Evolutionary conservation across 148 eudicot species (phyloP), one percentile per base, ranked within the genome.

Genomic region (Fagopyrum tataricum): DNA sequence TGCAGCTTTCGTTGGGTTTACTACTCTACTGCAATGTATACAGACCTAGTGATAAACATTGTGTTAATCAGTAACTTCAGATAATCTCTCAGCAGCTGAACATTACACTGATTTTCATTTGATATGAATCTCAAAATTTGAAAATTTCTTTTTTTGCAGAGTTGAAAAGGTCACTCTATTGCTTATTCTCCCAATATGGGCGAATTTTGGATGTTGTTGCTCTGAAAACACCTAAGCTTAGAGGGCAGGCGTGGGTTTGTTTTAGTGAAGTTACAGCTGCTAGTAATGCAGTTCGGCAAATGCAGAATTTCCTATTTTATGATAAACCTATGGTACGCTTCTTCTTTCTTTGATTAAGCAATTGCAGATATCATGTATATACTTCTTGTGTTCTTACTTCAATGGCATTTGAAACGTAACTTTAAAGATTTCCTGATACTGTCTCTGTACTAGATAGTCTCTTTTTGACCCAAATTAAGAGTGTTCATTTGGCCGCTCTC

Each of bases 201-300:
- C 87, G 97, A 80, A 85, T 94, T 46, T 41, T 91, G 85, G 98
- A 94, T 75, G 84, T 94, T 67, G 91, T 91, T 71, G 90, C 97
- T 23, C 52, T 94, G 79, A 94, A 94, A 82, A 94, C 98, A 0
- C 67, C 88, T 66, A 94, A 87, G 80, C 98, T 94, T 79, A 86
- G 98, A 69, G 98, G 98, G 42, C 98, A 94, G 73, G 97, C 98
- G 44, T 93, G 98, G 98, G 77, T 93, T 77, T 92, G 86, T 37
- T 93, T 93, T 72, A 85, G 90, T 85, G 98, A 93, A 78, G 89
- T 93, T 12, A 87, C 97, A 31, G 93, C 98, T 73, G 96, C 98
- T 15, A 94, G 97, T 78, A 94, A 87, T 88, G 98, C 98, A 40
- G 98, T 93, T 71, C 85, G 98, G 18, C 97, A 91, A 81, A 91